Conservation (phyloP, 768 basidiomycete species). For the Gloeopeniophorella convolvens region DNA sequence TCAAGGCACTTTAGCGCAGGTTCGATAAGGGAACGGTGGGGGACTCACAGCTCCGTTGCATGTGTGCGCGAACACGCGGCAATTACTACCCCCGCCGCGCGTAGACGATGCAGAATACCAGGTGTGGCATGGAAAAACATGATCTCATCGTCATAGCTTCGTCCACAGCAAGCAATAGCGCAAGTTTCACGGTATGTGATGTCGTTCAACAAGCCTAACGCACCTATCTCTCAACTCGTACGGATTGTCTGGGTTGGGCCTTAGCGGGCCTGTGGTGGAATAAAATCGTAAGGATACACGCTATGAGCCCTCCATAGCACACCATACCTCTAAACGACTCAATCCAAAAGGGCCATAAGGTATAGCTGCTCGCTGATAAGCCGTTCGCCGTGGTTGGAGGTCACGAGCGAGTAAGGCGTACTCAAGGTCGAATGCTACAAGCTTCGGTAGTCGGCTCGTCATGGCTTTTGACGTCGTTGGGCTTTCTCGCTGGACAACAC, state of each 20-base stretch:
- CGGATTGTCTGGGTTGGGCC: constrained; percentile 36
- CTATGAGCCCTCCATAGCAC: constrained; percentile 32
- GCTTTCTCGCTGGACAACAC: too few species aligned
- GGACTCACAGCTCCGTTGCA: constrained; percentile 59
- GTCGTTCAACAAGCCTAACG: not conserved
- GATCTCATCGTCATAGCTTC: constrained; percentile 51
- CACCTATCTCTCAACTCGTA: constrained; percentile 50
- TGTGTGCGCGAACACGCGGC: constrained; percentile 72
- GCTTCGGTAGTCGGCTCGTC: constrained; percentile 43
- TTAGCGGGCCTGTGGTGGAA: constrained; percentile 50
- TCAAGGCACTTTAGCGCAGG: constrained; percentile 50
- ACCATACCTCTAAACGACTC: constrained; percentile 81
- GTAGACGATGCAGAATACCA: constrained; percentile 56
- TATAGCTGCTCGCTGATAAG: constrained; percentile 48
- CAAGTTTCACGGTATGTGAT: not conserved
- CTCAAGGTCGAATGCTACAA: constrained; percentile 82
- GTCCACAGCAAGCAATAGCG: not conserved
- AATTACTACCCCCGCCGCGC: constrained; percentile 42
- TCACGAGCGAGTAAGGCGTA: constrained; percentile 30
- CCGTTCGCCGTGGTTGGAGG: not conserved
- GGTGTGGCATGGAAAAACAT: constrained; percentile 76
- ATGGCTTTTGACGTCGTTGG: too few species aligned
- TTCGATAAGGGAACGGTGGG: not conserved
- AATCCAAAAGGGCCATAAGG: constrained; percentile 84
- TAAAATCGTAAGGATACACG: not conserved